Evolutionary conservation across 2,329 filamentous ascomycete genomes (phyloP), one percentile per base, ranked within the genome.

Genomic region (Sphaerulina vaccinii): DNA sequence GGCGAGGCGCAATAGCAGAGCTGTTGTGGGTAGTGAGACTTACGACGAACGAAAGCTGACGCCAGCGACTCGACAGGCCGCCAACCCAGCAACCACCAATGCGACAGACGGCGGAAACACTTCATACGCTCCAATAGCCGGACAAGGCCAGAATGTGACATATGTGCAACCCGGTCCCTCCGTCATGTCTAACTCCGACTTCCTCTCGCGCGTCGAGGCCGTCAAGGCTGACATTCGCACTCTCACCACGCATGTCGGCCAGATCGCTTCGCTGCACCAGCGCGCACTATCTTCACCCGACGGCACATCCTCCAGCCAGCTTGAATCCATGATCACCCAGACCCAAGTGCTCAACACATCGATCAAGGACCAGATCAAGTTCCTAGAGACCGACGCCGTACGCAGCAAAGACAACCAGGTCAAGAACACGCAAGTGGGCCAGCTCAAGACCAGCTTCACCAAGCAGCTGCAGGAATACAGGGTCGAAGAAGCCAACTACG

Each of bases 321-420:
- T 89, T 19, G 84, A 91, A 70, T 76, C 79, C 62, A 77, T 86
- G 47, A 80, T 89, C 51, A 76, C 83, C 39, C 77, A 88, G 62
- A 90, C 87, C 4, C 85, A 88, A 68, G 74, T 84, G 58, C 80
- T 85, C 64, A 90, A 88, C 73, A 84, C 81, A n/a, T 77, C 80
- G 58, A 88, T 92, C 75, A 85, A 87, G 67, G 84, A 88, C 66
- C 83, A 88, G 72, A 87, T 92, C 75, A 88, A 87, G 70, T 81
- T 80, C 61, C 77, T 92, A 49, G 87, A 90, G 72, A 76, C 74
- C 55, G 88, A 92, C 69, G 80, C 84, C 39, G 75, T 78, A 67
- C 82, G 83, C 68, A 86, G 85, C 68, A 73, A 75, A 49, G 77
- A 77, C 58, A 85, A 84, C 69, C 75, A 72, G 54, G 78, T 85